These are phyloP conservation scores for Suillus placidus DNA, from an alignment of 768 basidiomycete species.

Conservation along the genomic window DNA sequence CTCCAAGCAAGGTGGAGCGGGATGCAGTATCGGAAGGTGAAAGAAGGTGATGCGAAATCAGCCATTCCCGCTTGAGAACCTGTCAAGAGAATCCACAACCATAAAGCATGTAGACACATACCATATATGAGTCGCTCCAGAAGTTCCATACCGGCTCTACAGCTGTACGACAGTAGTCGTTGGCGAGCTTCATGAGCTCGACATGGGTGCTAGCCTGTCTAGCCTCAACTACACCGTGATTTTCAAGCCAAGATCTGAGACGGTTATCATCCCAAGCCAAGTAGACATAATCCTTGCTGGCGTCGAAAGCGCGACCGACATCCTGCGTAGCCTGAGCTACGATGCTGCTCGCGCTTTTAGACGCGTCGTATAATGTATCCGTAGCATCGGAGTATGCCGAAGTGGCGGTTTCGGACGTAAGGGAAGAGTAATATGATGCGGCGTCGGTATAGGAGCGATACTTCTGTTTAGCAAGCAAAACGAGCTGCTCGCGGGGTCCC, in stretches of 20 bases:
- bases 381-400: slow-evolving; percentile 53
- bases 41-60: slow-evolving; percentile 75
- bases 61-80: slow-evolving; percentile 71
- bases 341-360: slow-evolving; percentile 43
- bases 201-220: slow-evolving; percentile 55
- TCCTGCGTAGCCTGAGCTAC: slow-evolving; percentile 57
- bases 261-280: slow-evolving; percentile 86
- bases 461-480: slow-evolving; percentile 73
- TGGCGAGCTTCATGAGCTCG: slow-evolving; percentile 72
- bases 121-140: slow-evolving; percentile 87
- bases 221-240: slow-evolving; percentile 72
- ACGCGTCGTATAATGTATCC: slow-evolving; percentile 38
- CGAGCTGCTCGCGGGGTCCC: slow-evolving; percentile 77
- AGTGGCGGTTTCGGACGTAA: slow-evolving; percentile 50
- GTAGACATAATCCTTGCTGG: slow-evolving; percentile 84
- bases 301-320: slow-evolving; percentile 57
- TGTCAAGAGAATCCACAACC: slow-evolving; percentile 3
- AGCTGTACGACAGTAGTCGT: slow-evolving; percentile 63
- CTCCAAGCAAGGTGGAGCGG: slow-evolving; percentile 55
- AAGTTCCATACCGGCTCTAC: slow-evolving; percentile 73
- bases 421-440: slow-evolving; percentile 55
- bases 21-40: slow-evolving; percentile 56
- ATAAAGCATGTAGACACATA: slow-evolving; percentile 34
- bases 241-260: slow-evolving; percentile 71
- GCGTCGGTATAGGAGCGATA: slow-evolving; percentile 63